Conservation (phyloP, 768 basidiomycete species). For the Termitomyces sp. region DNA sequence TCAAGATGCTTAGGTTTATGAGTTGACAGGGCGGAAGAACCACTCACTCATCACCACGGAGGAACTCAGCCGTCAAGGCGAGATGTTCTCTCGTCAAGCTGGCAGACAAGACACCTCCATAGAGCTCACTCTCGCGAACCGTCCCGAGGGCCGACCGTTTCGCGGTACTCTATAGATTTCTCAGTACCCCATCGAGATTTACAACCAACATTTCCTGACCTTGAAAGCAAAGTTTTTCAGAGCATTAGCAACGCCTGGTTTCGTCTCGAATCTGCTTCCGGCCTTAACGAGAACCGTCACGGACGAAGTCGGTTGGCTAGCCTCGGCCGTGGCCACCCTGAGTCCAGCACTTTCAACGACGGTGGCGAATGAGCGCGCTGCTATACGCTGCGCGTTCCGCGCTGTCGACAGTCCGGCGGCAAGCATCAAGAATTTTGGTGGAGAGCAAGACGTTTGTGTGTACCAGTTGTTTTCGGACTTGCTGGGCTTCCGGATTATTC, state of each 20-base stretch:
- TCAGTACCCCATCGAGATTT: background rate
- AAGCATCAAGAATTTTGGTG: slow-evolving; percentile 45
- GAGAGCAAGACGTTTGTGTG: slow-evolving; percentile 20
- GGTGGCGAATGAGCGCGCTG: slow-evolving; percentile 74
- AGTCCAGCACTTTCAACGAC: slow-evolving; percentile 75
- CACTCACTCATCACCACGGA: slow-evolving; percentile 93
- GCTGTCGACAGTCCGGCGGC: slow-evolving; percentile 54
- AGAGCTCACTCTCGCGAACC: slow-evolving; percentile 88
- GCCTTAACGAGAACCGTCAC: slow-evolving; percentile 92
- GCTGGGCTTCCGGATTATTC: slow-evolving; percentile 16
- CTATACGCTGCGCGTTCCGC: slow-evolving; percentile 51
- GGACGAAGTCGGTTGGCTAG: slow-evolving; percentile 76
- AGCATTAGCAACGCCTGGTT: slow-evolving; percentile 87
- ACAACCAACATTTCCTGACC: slow-evolving; percentile 37
- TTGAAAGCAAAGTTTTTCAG: slow-evolving; percentile 99
- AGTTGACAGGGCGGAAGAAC: background rate
- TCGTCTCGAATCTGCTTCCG: slow-evolving; percentile 83
- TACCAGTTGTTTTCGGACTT: slow-evolving; percentile 16
- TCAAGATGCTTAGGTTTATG: slow-evolving; percentile 1
- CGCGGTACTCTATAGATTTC: slow-evolving; percentile 60
- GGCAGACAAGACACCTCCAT: slow-evolving; percentile 86
- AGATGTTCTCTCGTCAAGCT: slow-evolving; percentile 86
- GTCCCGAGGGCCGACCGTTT: slow-evolving; percentile 86
- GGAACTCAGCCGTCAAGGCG: slow-evolving; percentile 90
- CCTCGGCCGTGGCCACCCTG: slow-evolving; percentile 83